Evolutionary conservation across 371 early-diverging fungal genomes (phyloP), one percentile per base, ranked within the genome.

Genomic region (Amoeboaphelidium protococcarum): DNA sequence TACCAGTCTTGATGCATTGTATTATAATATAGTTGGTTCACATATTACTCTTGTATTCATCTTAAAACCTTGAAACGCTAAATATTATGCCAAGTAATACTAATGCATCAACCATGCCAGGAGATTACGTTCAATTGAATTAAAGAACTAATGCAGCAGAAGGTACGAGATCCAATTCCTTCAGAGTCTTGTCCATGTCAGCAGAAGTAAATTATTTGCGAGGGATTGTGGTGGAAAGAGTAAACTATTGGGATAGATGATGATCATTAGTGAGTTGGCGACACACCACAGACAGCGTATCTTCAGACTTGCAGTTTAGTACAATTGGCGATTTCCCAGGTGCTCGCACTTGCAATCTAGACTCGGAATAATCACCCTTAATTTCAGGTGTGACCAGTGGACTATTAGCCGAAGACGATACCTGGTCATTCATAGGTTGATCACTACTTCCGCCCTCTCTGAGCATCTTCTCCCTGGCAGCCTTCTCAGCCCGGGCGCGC

Each of bases 401-500:
- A 0, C 6, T 1, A 43, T 20, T 16, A 43, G 3, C 16, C 13
- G 22, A 4, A 43, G 3, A 16, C 4, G 43, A 20, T 20, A 2
- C 13, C 4, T 16, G 16, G 24, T 20, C 22, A 6, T 22, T 23
- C 2, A 10, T 1, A 16, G 42, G 42, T 25, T 16, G 1, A 22
- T 10, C 42, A 20, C 22, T 23, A 24, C 21, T 25, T 23, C 13
- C 43, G 13, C 43, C 24, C 22, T 20, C 13, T 13, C 43, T 23
- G n/a, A n/a, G n/a, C 24, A 23, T 23, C 24, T 43, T 1, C 22
- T 43, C 43, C 24, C 19, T 10, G 20, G 3, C 2, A 3, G 47
- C 27, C 49, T 26, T 49, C 22, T 25, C 10, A 20, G 21, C 26
- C 13, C 64, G 22, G 21, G 78, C 83, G 20, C 58, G 62, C 59